Conservation (phyloP, 768 basidiomycete species). For the Tricholoma flavovirens region DNA sequence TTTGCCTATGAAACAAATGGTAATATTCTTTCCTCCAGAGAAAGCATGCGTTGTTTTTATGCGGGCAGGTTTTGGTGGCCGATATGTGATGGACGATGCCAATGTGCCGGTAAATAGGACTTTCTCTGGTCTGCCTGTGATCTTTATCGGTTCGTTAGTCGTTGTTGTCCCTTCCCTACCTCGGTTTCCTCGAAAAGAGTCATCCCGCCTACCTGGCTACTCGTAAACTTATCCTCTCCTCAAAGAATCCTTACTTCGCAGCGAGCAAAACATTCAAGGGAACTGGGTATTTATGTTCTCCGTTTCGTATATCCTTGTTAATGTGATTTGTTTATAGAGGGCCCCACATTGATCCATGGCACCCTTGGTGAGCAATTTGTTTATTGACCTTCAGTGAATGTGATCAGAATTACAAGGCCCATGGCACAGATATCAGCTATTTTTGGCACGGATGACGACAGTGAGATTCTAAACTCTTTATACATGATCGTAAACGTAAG, state of each 20-base stretch:
- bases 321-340: conserved; percentile 39
- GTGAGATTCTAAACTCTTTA: conserved; percentile 56
- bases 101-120: conserved; percentile 63
- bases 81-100: conserved; percentile 82
- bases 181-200: conserved; percentile 63
- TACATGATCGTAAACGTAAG: conserved; percentile 67
- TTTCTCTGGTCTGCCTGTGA: background rate
- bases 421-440: conserved; percentile 77
- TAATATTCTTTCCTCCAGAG: conserved; percentile 15
- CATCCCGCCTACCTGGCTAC: conserved; percentile 62
- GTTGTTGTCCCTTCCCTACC: conserved; percentile 71
- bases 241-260: conserved; percentile 65
- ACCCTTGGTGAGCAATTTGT: conserved; percentile 51
- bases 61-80: conserved; percentile 51
- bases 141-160: conserved; percentile 36
- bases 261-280: conserved; percentile 61
- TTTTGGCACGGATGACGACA: conserved; percentile 68
- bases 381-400: background rate
- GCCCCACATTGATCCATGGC: conserved; percentile 66
- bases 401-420: conserved; percentile 39
- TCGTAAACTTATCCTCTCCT: conserved; percentile 53
- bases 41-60: background rate
- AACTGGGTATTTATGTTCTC: conserved; percentile 45
- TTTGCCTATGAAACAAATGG: conserved; percentile 80
- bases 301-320: background rate